Percentiles rank a stretch among this genome's conserved stretches.
phyloP scores from a whole-genome alignment of 2,329 filamentous ascomycete species.

The Endothia cerciana region DNA sequence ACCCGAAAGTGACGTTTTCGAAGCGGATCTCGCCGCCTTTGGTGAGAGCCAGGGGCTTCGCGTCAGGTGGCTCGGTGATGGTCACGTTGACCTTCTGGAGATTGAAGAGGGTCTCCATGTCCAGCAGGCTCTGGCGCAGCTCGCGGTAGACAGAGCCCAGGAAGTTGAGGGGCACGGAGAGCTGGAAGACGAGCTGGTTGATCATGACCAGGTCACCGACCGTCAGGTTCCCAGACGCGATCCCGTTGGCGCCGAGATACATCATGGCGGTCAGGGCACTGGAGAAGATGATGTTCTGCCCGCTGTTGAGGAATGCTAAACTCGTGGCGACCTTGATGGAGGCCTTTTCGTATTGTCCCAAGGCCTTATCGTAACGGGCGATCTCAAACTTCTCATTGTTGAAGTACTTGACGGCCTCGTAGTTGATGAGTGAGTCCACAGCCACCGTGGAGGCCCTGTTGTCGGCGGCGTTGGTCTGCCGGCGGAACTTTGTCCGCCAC shows the following conservation, averaged over 20 bases:
- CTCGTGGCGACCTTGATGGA: slow-evolving; percentile 98
- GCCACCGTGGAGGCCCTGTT: slow-evolving; percentile 95
- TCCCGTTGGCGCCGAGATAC: slow-evolving; percentile 91
- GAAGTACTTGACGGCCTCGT: slow-evolving; percentile 99
- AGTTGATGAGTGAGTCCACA: slow-evolving; percentile 97
- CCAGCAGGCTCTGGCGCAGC: slow-evolving; percentile 87
- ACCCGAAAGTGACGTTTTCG: slow-evolving; percentile 90
- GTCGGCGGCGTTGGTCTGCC: slow-evolving; percentile 93
- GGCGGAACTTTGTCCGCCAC: slow-evolving; percentile 95
- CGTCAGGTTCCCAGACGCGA: slow-evolving; percentile 78
- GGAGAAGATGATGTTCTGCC: slow-evolving; percentile 97
- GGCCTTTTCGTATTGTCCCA: slow-evolving; percentile 85
- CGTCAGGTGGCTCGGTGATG: slow-evolving; percentile 76
- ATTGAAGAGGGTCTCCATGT: slow-evolving; percentile 99
- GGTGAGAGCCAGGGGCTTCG: slow-evolving; percentile 71
- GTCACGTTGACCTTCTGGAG: slow-evolving; percentile 94
- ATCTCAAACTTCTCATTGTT: slow-evolving; percentile 98
- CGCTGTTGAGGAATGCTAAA: slow-evolving; percentile 87
- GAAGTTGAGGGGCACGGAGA: slow-evolving; percentile 96
- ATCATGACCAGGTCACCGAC: slow-evolving; percentile 98
- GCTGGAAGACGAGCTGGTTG: slow-evolving; percentile 97
- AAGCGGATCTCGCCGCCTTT: slow-evolving; percentile 89
- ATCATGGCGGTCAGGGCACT: slow-evolving; percentile 95
- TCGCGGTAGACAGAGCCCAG: slow-evolving; percentile 97
- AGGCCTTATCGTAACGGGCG: slow-evolving; percentile 82